A percentile compares a stretch with the other conserved stretches of the same genome.
These are phyloP conservation scores for Crucibulum laeve DNA, from an alignment of 768 basidiomycete genomes.

Conservation along the genomic window DNA sequence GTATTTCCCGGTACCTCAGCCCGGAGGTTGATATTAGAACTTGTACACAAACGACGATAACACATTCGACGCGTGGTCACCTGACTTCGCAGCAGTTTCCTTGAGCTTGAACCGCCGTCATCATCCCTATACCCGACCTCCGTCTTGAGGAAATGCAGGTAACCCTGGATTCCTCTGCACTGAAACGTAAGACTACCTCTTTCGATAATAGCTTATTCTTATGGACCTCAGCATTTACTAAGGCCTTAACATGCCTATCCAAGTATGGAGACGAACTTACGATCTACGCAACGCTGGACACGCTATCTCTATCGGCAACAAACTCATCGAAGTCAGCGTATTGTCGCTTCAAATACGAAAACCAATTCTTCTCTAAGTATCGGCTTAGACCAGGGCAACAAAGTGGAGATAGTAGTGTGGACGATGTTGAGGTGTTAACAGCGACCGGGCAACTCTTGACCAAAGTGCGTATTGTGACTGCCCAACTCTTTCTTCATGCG, in stretches of 20 bases:
- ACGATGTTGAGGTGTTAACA: conserved; percentile 26
- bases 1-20: too few relatives aligned
- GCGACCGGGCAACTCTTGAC: conserved; percentile 66
- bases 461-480: conserved; percentile 49
- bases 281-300: conserved; percentile 58
- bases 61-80: too few relatives aligned
- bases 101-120: too few relatives aligned
- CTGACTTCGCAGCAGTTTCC: too few relatives aligned
- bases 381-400: conserved; percentile 25
- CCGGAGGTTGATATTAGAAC: too few relatives aligned
- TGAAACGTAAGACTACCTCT: conserved; percentile 37
- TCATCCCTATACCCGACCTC: too few relatives aligned
- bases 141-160: conserved; percentile 70
- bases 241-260: conserved; percentile 70
- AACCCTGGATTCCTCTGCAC: conserved; percentile 53
- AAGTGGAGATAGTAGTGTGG: conserved; percentile 12
- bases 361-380: conserved; percentile 69
- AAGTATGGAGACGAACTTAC: conserved; percentile 80
- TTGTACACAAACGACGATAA: too few relatives aligned
- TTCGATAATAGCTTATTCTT: conserved; percentile 9
- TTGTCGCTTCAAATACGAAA: conserved; percentile 69
- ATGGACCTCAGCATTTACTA: conserved; percentile 58
- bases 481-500: neutral
- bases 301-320: conserved; percentile 63
- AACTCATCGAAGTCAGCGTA: conserved; percentile 83